Percentiles rank a stretch among this genome's conserved stretches.
phyloP scores from a whole-genome alignment of 805 yeast species.

The Hanseniaspora guilliermondii region DNA sequence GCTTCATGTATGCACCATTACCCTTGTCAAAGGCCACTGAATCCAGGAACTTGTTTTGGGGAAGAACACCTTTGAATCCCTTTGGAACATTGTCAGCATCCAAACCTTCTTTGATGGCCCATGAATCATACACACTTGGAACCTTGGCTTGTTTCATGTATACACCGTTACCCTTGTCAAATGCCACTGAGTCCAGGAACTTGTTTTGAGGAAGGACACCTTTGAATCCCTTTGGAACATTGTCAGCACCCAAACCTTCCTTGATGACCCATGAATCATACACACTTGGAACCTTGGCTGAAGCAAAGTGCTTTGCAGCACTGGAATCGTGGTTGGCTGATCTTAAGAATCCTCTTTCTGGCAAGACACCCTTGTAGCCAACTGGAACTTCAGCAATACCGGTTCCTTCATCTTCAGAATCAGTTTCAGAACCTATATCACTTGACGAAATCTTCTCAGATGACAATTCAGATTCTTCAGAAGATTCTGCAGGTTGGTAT shows the following conservation, averaged over 20 bases:
- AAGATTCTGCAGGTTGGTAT: not conserved
- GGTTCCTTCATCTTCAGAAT: constrained; percentile 10
- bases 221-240: constrained; percentile 1
- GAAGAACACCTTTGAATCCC: constrained; percentile 5
- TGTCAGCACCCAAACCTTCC: constrained; percentile 1
- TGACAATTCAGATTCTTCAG: constrained; percentile 5
- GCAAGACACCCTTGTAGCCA: constrained; percentile 8
- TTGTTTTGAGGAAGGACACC: constrained; percentile 7
- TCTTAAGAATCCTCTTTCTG: constrained; percentile 11
- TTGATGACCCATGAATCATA: constrained; percentile 8
- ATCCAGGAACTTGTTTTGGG: not conserved
- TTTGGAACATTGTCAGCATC: not conserved
- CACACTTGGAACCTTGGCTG: not conserved
- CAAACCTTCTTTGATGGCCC: constrained; percentile 7
- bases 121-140: constrained; percentile 33
- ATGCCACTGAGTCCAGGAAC: not conserved
- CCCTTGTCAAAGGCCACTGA: not conserved
- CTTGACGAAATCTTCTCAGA: constrained; percentile 5
- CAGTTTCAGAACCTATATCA: constrained; percentile 11
- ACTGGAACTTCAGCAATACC: not conserved
- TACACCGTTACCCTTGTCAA: constrained; percentile 28
- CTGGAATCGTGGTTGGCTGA: not conserved
- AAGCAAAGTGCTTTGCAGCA: not conserved
- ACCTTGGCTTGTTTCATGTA: constrained; percentile 76
- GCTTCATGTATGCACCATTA: constrained; percentile 47